Conservation (phyloP, 345 rosid genomes). For the Anacardium occidentale region DNA sequence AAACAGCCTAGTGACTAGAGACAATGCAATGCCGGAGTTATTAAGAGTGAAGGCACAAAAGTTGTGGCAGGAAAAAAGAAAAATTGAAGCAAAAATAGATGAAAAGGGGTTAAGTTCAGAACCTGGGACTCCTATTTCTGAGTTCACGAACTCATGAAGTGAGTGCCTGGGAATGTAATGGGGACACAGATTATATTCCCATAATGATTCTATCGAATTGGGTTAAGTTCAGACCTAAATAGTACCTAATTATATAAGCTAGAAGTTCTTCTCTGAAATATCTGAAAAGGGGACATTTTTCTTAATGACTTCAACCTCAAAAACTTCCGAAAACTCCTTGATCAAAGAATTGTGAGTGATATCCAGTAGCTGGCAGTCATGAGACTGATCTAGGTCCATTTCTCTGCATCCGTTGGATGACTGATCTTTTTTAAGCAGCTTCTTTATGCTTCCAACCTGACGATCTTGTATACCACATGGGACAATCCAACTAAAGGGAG, state of each 20-base stretch:
- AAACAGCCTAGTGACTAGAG: too few relatives aligned
- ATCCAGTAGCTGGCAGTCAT: conserved; percentile 44
- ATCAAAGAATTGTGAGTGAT: conserved; percentile 50
- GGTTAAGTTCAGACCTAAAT: neutral
- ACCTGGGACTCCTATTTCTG: neutral
- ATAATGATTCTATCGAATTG: conserved; percentile 16
- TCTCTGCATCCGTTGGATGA: neutral
- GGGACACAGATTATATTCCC: neutral
- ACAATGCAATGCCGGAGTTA: too few relatives aligned
- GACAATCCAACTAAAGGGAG: conserved; percentile 64
- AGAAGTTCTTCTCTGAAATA: neutral
- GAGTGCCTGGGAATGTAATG: too few relatives aligned
- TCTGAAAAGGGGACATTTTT: conserved; percentile 18
- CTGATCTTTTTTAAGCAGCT: conserved; percentile 34
- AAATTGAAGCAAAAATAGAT: too few relatives aligned
- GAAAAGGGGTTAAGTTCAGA: too few relatives aligned
- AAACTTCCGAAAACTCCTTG: conserved; percentile 65
- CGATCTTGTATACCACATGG: conserved; percentile 77
- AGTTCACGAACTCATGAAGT: neutral
- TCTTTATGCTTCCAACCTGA: conserved; percentile 62
- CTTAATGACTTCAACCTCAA: conserved; percentile 48
- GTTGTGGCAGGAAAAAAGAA: too few relatives aligned
- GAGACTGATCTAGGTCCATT: neutral
- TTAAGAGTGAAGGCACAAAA: too few relatives aligned
- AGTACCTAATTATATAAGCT: neutral